Conservation (phyloP, 2,329 filamentous ascomycete genomes). For the Cadophora gregata region DNA sequence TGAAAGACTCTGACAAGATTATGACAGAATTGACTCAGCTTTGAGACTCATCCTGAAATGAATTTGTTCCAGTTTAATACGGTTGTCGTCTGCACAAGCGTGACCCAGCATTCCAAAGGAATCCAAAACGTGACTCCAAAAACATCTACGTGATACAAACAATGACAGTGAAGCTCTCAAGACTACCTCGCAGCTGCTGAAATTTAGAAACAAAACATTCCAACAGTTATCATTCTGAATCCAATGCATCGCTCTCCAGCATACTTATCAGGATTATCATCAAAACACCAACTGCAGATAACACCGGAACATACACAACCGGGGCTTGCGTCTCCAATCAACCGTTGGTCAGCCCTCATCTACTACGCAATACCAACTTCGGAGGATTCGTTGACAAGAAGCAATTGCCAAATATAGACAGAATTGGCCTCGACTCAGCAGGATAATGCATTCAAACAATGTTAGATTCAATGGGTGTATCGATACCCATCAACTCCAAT, state of each 20-base stretch:
- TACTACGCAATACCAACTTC: slow-evolving; percentile 1
- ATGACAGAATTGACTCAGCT: slow-evolving; percentile 2
- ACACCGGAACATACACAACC: neutral
- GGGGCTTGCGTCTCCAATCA: neutral
- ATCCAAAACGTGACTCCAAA: neutral
- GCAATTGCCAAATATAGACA: neutral
- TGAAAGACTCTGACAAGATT: neutral
- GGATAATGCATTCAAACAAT: slow-evolving; percentile 8
- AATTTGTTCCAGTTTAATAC: neutral
- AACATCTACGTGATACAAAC: neutral
- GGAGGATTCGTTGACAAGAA: neutral
- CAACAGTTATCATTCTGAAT: neutral
- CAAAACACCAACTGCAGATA: neutral
- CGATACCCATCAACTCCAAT: slow-evolving; percentile 10
- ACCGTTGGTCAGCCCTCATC: slow-evolving; percentile 3
- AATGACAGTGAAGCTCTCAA: too few relatives aligned
- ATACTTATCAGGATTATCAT: neutral
- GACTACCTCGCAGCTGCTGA: neutral
- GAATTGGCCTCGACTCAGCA: neutral
- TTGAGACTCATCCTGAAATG: neutral
- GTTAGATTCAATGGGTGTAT: neutral
- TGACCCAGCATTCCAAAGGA: neutral
- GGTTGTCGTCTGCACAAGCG: neutral
- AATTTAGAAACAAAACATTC: neutral
- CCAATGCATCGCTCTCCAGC: neutral